phyloP scores from a whole-genome alignment of 768 basidiomycete genomes.

The Amanita pallidorosea region DNA sequence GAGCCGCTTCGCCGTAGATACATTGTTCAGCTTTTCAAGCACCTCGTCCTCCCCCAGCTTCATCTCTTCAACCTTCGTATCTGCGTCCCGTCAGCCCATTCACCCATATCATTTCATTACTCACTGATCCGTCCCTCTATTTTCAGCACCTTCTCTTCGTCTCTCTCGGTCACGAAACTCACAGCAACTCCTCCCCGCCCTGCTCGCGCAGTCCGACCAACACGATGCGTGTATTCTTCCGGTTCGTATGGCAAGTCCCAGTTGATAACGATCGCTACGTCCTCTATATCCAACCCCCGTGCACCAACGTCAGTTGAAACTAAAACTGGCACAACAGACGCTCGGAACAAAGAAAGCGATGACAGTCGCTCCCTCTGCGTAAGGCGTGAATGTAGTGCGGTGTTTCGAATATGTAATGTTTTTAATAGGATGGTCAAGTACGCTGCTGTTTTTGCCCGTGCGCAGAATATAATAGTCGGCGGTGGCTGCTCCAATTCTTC shows the following conservation, averaged over 20 bases:
- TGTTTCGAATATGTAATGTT: constrained; percentile 70
- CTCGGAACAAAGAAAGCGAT: constrained; percentile 80
- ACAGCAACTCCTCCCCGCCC: constrained; percentile 85
- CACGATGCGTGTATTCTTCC: constrained; percentile 95
- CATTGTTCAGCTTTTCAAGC: constrained; percentile 73
- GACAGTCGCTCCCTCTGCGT: constrained; percentile 83
- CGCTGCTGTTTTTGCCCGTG: constrained; percentile 77
- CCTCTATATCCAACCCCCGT: constrained; percentile 91
- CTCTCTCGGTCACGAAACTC: constrained; percentile 91
- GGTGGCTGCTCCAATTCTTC: constrained; percentile 68
- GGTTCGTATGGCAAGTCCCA: constrained; percentile 90
- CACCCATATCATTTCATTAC: constrained; percentile 15
- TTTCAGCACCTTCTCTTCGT: constrained; percentile 71
- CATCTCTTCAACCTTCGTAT: constrained; percentile 69
- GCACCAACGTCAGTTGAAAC: constrained; percentile 94
- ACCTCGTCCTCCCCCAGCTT: constrained; percentile 70
- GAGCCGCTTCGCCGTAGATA: constrained; percentile 87
- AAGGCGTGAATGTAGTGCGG: constrained; percentile 86
- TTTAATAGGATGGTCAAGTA: constrained; percentile 78
- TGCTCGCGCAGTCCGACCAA: constrained; percentile 86
- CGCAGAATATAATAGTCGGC: constrained; percentile 93
- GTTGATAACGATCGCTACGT: constrained; percentile 92
- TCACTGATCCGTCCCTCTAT: constrained; percentile 85
- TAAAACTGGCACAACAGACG: constrained; percentile 79
- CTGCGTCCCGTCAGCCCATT: constrained; percentile 22